Conservation (phyloP, 768 basidiomycete species). For the Butyriboletus loyo region DNA sequence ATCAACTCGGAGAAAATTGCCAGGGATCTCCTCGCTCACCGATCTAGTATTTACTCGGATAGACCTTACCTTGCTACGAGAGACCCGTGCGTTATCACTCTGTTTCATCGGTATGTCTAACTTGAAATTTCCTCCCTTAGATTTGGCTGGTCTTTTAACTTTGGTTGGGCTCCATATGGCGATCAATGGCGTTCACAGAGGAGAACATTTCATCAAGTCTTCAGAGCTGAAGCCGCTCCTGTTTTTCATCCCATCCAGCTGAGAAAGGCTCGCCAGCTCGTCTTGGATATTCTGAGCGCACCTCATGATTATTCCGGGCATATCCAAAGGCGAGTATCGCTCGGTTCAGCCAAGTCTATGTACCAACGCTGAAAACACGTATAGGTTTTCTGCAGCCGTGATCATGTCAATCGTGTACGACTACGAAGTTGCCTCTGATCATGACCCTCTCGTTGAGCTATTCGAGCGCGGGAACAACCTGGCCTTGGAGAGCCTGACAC, state of each 20-base stretch:
- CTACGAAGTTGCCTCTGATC: constrained; percentile 31
- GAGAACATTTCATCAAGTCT: constrained; percentile 23
- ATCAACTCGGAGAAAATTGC: constrained; percentile 27
- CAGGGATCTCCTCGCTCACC: constrained; percentile 26
- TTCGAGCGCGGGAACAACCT: constrained; percentile 32
- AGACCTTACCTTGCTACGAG: constrained; percentile 14
- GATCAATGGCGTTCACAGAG: constrained; percentile 24
- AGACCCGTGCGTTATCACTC: constrained; percentile 9
- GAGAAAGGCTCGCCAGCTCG: constrained; percentile 16
- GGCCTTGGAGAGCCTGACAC: constrained; percentile 13
- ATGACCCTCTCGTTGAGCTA: constrained; percentile 37
- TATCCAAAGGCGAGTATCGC: constrained; percentile 6
- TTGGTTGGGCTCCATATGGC: constrained; percentile 19
- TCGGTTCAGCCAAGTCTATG: too few species aligned
- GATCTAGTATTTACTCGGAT: constrained; percentile 29
- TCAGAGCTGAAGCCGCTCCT: constrained; percentile 14
- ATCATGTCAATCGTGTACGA: constrained; percentile 43
- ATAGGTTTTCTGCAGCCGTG: constrained; percentile 34
- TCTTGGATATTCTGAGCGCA: constrained; percentile 8
- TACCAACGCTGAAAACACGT: neutral
- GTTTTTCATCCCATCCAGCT: constrained; percentile 17
- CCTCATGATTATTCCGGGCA: constrained; percentile 5
- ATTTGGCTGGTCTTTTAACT: constrained; percentile 21
- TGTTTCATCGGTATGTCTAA: neutral
- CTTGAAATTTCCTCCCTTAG: neutral